Conservation (phyloP, 345 rosid genomes). For the Microcos paniculata region DNA sequence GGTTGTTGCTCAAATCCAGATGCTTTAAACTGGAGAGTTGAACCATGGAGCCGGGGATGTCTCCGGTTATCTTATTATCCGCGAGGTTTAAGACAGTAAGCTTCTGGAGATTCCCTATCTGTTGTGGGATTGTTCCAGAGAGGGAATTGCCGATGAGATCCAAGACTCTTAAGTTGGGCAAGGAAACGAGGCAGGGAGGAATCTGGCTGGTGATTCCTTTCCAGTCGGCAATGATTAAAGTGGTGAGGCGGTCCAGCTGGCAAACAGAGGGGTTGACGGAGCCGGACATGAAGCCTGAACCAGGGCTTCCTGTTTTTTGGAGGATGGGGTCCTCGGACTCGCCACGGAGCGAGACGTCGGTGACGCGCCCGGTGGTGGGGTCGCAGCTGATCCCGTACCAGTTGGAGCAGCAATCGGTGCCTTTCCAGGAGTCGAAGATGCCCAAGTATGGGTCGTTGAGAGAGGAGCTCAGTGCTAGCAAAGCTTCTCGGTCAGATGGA, state of each 20-base stretch:
- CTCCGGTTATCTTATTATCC: constrained; percentile 65
- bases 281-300: constrained; percentile 90
- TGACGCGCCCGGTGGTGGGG: constrained; percentile 62
- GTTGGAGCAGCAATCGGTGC: constrained; percentile 56
- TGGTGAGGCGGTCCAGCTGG: constrained; percentile 58
- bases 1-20: constrained; percentile 69
- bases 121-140: constrained; percentile 63
- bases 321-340: constrained; percentile 92
- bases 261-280: constrained; percentile 74
- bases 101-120: constrained; percentile 60
- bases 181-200: constrained; percentile 59
- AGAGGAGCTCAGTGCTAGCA: constrained; percentile 57
- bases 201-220: constrained; percentile 74
- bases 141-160: constrained; percentile 77
- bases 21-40: constrained; percentile 62
- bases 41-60: constrained; percentile 62
- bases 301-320: constrained; percentile 63
- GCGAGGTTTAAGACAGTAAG: constrained; percentile 78
- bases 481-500: constrained; percentile 55
- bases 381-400: constrained; percentile 92
- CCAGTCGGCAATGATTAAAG: constrained; percentile 79
- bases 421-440: constrained; percentile 71
- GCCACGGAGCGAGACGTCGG: constrained; percentile 81
- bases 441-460: constrained; percentile 74
- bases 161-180: constrained; percentile 65